Evolutionary conservation across 2,329 filamentous ascomycete species (phyloP), one percentile per base, ranked within the genome.

Genomic region (Phialophora chinensis): DNA sequence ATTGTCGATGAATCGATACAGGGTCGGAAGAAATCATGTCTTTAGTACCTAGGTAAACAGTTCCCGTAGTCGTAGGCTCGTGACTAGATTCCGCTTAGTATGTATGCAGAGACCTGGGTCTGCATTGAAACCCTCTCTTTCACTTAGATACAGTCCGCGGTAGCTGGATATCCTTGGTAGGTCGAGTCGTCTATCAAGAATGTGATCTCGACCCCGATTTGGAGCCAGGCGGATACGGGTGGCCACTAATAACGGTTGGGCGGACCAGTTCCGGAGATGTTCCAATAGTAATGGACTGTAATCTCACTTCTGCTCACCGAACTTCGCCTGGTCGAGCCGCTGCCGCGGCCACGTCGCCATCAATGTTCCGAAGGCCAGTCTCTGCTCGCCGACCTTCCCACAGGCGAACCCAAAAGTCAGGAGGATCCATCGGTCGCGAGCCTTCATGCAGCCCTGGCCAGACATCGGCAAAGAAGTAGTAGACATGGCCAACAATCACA

Each of bases 381-480:
- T 80, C 74, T 52, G 68, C 81, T 61, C 73, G 73, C 53, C 76
- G 74, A 11, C 81, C 74, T 69, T 89, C 93, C 75, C 97, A 97
- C 20, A 98, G 75, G 50, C 93, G 86, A 65, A 91, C 86, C 94
- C 94, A 99, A 89, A 92, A 97, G 66, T 82, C 81, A 0, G 95
- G 95, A 44, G 95, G 94, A 73, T 97, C 94, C 56, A 99, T 84
- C 0, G 95, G 95, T 63, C 91, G 86, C 60, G 90, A 89, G 20
- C 92, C 92, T 69, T 90, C 88, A 79, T 97, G 91, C 52, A 97
- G 86, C 2, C 93, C 91, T 3, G 95, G 95, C 78, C 97, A 99
- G 17, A 99, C 93, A 77, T 99, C 95, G 66, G 89, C 91, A 79
- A 98, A 97, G 81, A 97, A 99, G 79, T 98, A 99, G 90, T 93